Conservation (phyloP, 257 asterid genomes). For the Jaltomata sinuosa region DNA sequence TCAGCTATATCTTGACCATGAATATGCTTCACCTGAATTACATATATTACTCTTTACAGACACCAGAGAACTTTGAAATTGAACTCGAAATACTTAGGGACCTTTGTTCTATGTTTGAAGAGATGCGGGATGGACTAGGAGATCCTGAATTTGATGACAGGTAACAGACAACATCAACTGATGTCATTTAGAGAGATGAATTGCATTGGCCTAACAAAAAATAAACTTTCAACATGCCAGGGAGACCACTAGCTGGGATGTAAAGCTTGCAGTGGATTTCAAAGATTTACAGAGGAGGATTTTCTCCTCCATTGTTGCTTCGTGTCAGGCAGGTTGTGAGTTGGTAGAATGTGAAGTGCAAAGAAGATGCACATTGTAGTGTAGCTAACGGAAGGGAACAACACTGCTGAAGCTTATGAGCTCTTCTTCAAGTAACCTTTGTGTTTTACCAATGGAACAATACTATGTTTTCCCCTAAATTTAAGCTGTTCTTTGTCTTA, state of each 20-base stretch:
- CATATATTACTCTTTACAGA: constrained; percentile 18
- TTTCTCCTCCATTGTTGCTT: constrained; percentile 44
- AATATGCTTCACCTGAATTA: neutral
- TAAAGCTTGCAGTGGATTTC: constrained; percentile 58
- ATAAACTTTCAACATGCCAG: constrained; percentile 17
- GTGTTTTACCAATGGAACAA: neutral
- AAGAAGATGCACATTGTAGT: constrained; percentile 9
- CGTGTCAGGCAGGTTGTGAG: constrained; percentile 60
- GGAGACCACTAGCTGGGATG: constrained; percentile 57
- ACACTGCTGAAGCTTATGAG: neutral
- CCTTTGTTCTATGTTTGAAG: constrained; percentile 51
- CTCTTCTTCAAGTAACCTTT: neutral
- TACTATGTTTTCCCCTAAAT: neutral
- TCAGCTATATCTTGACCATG: neutral
- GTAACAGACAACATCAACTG: constrained; percentile 14
- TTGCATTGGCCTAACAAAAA: neutral
- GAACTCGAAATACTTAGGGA: constrained; percentile 53
- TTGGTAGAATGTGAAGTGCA: constrained; percentile 41
- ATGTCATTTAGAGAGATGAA: neutral
- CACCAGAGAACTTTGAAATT: constrained; percentile 44
- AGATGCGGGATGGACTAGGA: constrained; percentile 48
- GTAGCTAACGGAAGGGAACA: neutral
- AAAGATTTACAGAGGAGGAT: constrained; percentile 59
- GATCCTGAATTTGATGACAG: constrained; percentile 40
- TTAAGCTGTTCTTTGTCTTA: neutral